Base-by-base conservation (phyloP, 768 basidiomycete genomes). In the Russula abietina region DNA sequence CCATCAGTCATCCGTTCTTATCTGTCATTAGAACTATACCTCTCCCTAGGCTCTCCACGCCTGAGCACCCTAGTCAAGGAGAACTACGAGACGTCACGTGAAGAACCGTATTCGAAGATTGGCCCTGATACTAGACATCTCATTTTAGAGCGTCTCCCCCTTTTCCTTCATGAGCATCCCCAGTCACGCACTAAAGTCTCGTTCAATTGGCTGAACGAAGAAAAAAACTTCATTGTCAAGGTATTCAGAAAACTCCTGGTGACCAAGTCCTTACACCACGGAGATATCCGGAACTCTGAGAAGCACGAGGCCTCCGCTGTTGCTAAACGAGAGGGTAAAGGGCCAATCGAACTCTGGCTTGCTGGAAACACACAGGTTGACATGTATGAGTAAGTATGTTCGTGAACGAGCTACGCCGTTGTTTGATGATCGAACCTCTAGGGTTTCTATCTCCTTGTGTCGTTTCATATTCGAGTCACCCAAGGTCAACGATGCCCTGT, bases 151-250 rank as follows among this genome's bases (percentile, higher is more conserved):
- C 78, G 95, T 36, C 76, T 97, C 22, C 91, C 95, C 0, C 76
- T 99, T 33, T 98, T 98, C 76, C 79, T 98, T 5, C 88, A 96
- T 57, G 96, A 98, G 69, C 89, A 94, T 59, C 84, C 82, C 0
- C 87, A 89, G 71, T 76, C 86, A 0, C 80, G 78, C 24, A 83
- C 84, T 0, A 77, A 76, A 41, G 80, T 91, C 10, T 79, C 87
- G 1, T 82, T 81, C 64, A 78, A 76, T 48, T 92, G 89, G 89
- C 74, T 92, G 32, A 83, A 80, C 22, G 75, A 79, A 4, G 75
- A 80, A 5, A 75, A 77, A 32, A 87, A 92, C 69, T 90, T 92
- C 69, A 73, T 84, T 38, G 90, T 91, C 64, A 86, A 80, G 67
- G 79, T 79, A 8, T 91, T 83, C 69, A 80, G 81, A 9, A 88